Conservation (phyloP, 257 asterid species). For the Fraxinus quadrangulata region DNA sequence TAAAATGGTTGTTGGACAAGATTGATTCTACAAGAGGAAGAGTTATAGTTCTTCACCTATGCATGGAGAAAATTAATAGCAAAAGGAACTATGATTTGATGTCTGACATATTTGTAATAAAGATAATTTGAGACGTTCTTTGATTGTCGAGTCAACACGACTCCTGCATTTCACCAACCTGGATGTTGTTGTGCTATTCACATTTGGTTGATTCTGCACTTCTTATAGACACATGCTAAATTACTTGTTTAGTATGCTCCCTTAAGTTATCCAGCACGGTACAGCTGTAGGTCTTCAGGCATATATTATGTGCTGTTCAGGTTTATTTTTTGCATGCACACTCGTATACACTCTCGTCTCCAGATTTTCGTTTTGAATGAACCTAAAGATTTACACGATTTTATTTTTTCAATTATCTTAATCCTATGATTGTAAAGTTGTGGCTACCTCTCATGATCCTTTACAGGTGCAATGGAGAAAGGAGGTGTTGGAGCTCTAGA, state of each 20-base stretch:
- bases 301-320: conserved; percentile 11
- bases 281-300: conserved; percentile 15
- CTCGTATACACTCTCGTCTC: conserved; percentile 4
- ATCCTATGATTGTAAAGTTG: not conserved
- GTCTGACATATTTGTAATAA: not conserved
- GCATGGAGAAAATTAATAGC: conserved; percentile 12
- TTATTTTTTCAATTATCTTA: conserved; percentile 2
- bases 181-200: conserved; percentile 5
- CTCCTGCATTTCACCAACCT: conserved; percentile 19
- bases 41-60: not conserved
- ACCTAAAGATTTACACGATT: not conserved
- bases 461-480: conserved; percentile 83
- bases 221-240: conserved; percentile 7
- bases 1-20: conserved; percentile 8
- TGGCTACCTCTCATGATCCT: conserved; percentile 26
- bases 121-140: conserved; percentile 9
- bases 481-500: conserved; percentile 99
- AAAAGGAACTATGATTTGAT: conserved; percentile 4
- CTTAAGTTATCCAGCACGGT: conserved; percentile 11
- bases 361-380: not conserved
- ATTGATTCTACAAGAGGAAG: no score
- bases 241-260: conserved; percentile 8
- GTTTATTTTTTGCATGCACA: conserved; percentile 3
- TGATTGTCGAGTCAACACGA: conserved; percentile 6
- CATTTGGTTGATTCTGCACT: conserved; percentile 16